These are phyloP conservation scores for Paraglomus occultum DNA, from an alignment of 192 early-diverging fungal species.

Conservation along the genomic window DNA sequence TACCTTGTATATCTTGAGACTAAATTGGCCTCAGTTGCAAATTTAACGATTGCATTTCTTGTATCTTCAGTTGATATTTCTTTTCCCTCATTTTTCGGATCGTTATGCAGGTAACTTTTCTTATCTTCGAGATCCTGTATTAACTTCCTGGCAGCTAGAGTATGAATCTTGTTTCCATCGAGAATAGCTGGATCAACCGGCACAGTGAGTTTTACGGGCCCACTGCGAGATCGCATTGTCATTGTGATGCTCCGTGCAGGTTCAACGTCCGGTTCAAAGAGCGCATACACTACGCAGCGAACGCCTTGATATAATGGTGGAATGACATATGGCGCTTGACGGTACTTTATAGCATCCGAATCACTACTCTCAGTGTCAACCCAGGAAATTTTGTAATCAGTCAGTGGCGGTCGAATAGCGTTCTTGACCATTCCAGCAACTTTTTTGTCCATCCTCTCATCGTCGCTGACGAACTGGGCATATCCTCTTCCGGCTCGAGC, in stretches of 20 bases:
- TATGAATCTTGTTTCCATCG: slow-evolving; percentile 19
- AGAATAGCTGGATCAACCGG: slow-evolving; percentile 15
- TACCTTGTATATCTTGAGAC: slow-evolving; percentile 25
- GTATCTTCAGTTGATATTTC: neutral
- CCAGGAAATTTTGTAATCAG: slow-evolving; percentile 44
- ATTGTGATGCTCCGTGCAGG: slow-evolving; percentile 7
- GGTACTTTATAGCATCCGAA: slow-evolving; percentile 5
- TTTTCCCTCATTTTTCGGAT: neutral
- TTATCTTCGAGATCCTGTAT: slow-evolving; percentile 27
- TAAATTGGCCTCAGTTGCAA: slow-evolving; percentile 2
- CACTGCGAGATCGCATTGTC: neutral
- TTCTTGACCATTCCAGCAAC: slow-evolving; percentile 52
- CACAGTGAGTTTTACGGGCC: slow-evolving; percentile 12
- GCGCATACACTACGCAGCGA: slow-evolving; percentile 12
- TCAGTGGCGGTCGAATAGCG: too few relatives aligned
- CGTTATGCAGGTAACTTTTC: slow-evolving; percentile 16
- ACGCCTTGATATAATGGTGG: slow-evolving; percentile 16
- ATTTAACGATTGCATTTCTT: neutral
- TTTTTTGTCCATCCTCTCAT: slow-evolving; percentile 51
- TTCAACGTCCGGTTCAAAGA: neutral
- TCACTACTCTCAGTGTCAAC: neutral
- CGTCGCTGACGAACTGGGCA: slow-evolving; percentile 43
- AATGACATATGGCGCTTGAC: slow-evolving; percentile 12
- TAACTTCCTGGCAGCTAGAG: slow-evolving; percentile 16
- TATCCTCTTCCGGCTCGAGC: slow-evolving; percentile 49